These are phyloP conservation scores for Umbelopsis sp. DNA, from an alignment of 192 early-diverging fungal genomes.

Conservation along the genomic window DNA sequence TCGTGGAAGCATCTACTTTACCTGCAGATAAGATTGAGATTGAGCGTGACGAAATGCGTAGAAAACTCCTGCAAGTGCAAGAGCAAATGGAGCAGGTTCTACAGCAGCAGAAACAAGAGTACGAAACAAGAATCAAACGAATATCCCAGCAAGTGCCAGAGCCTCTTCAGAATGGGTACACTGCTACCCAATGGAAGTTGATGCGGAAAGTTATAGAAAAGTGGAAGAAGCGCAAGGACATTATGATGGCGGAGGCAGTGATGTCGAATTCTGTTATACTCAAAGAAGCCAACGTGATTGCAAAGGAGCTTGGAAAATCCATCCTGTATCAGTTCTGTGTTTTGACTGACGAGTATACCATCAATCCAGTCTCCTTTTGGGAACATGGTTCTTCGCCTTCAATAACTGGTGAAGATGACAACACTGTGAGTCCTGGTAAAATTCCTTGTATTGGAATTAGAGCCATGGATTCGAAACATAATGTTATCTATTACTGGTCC, in stretches of 20 bases:
- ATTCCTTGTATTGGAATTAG: constrained; percentile 53
- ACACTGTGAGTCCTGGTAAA: constrained; percentile 13
- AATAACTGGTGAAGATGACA: neutral
- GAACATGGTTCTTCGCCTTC: constrained; percentile 44
- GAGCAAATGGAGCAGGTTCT: constrained; percentile 54
- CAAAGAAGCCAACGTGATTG: constrained; percentile 90
- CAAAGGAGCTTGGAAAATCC: constrained; percentile 77
- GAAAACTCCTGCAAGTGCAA: constrained; percentile 36
- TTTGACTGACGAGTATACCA: constrained; percentile 53
- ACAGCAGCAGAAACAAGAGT: constrained; percentile 54
- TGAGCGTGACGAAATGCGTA: constrained; percentile 22
- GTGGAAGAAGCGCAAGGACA: constrained; percentile 54
- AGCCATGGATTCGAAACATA: constrained; percentile 54
- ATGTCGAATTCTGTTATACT: constrained; percentile 67
- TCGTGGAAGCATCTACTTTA: constrained; percentile 42
- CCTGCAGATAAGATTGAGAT: constrained; percentile 38
- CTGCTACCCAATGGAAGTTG: constrained; percentile 34
- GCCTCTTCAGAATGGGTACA: constrained; percentile 17
- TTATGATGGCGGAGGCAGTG: constrained; percentile 63
- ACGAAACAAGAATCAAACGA: constrained; percentile 53
- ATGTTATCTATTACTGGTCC: constrained; percentile 64
- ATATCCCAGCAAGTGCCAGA: constrained; percentile 35
- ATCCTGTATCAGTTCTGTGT: constrained; percentile 84
- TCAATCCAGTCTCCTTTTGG: constrained; percentile 50
- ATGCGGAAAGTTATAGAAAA: constrained; percentile 42